Percentiles rank a stretch among this genome's conserved stretches.
These are phyloP conservation scores for Spinacia oleracea DNA, from an alignment of 179 eudicot species.

Conservation along the genomic window DNA sequence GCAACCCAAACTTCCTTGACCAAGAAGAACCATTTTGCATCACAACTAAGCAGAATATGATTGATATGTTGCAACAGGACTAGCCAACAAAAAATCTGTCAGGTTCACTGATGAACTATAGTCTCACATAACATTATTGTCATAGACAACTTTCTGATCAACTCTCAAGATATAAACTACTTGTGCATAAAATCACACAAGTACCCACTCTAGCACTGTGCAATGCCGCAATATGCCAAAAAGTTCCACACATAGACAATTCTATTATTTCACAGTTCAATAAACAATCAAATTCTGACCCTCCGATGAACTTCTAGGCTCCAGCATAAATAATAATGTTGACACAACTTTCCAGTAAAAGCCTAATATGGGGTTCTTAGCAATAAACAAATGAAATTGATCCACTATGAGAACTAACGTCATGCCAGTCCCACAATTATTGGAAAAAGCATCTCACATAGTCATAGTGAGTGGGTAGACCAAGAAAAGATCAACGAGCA, in stretches of 20 bases:
- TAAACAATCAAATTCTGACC: background rate
- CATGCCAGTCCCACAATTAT: background rate
- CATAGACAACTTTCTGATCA: background rate
- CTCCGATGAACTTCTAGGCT: background rate
- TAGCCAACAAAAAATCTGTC: no score
- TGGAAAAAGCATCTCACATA: slow-evolving; percentile 8
- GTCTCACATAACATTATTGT: no score
- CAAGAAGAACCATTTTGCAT: no score
- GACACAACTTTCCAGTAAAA: background rate
- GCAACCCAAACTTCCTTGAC: no score
- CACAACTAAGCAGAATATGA: no score
- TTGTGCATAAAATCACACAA: background rate
- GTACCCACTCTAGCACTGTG: no score
- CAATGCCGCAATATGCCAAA: background rate
- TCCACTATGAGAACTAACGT: background rate
- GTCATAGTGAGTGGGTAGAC: background rate
- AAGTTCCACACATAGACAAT: background rate
- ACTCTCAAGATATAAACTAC: background rate
- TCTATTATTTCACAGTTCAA: background rate
- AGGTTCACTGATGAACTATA: no score
- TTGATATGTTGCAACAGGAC: no score
- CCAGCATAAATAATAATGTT: background rate
- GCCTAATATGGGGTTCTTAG: background rate
- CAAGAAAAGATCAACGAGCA: background rate
- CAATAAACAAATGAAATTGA: background rate